Evolutionary conservation across 768 basidiomycete species (phyloP).

Genomic region (Kondoa malvinella): DNA sequence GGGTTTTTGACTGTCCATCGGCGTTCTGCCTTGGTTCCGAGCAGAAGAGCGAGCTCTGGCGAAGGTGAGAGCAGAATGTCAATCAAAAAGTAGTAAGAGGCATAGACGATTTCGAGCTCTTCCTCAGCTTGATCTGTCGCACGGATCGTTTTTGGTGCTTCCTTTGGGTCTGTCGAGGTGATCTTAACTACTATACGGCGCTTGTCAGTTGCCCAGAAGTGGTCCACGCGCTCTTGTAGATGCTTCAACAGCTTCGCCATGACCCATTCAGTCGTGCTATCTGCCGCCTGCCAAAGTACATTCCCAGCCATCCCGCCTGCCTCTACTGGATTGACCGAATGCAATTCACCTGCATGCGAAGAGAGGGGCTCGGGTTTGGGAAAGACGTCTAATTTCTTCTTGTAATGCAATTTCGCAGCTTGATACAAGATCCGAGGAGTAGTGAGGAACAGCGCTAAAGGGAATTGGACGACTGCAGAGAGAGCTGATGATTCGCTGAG

Average conservation of each 20-base stretch:
- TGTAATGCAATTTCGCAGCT: conserved; percentile 47
- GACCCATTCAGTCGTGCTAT: conserved; percentile 30
- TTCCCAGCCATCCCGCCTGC: conserved; percentile 24
- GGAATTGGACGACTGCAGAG: conserved; percentile 35
- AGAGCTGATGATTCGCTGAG: conserved; percentile 36
- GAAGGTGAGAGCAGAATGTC: conserved; percentile 38
- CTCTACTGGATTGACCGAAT: conserved; percentile 27
- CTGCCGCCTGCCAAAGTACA: conserved; percentile 32
- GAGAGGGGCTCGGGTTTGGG: conserved; percentile 43
- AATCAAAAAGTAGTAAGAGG: conserved; percentile 40
- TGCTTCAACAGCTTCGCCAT: conserved; percentile 25
- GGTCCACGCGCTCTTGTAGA: background rate
- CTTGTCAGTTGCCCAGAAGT: background rate
- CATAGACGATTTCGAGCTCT: conserved; percentile 36
- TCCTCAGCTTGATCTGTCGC: background rate
- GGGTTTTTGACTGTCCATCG: conserved; percentile 31
- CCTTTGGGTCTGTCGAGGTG: background rate
- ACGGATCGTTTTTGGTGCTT: background rate
- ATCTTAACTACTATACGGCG: no score
- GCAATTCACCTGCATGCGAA: conserved; percentile 25
- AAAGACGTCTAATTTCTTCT: conserved; percentile 42
- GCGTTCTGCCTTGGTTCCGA: conserved; percentile 27
- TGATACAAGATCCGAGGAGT: conserved; percentile 47
- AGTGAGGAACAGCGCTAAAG: conserved; percentile 43
- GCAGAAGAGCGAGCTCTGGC: conserved; percentile 35